These are phyloP conservation scores for Lepiota brunneoincarnata DNA, from an alignment of 768 basidiomycete genomes.

Conservation along the genomic window DNA sequence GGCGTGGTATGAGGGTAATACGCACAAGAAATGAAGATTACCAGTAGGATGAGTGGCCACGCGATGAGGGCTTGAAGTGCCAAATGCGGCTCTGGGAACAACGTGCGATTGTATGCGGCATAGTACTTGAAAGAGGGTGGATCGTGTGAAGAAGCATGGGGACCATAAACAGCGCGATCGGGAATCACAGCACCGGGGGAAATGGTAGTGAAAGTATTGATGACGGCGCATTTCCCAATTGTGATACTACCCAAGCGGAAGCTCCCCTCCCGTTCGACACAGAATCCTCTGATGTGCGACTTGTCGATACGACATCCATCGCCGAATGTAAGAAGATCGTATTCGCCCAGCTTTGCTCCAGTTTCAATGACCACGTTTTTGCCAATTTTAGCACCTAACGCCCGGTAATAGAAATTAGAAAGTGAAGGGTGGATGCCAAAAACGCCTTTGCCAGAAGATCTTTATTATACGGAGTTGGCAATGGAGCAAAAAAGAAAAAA, in stretches of 20 bases:
- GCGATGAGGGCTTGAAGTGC: slow-evolving; percentile 34
- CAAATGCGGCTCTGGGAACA: slow-evolving; percentile 27
- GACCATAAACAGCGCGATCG: slow-evolving; percentile 38
- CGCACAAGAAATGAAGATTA: slow-evolving; percentile 33
- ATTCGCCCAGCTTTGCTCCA: slow-evolving; percentile 36
- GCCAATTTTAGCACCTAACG: slow-evolving; percentile 44
- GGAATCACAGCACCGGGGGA: slow-evolving; percentile 37
- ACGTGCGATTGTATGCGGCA: slow-evolving; percentile 38
- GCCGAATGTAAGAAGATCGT: slow-evolving; percentile 38
- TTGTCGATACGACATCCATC: slow-evolving; percentile 43
- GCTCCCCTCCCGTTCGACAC: slow-evolving; percentile 43
- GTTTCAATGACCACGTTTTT: slow-evolving; percentile 37
- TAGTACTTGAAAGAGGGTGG: slow-evolving; percentile 31
- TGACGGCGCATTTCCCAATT: slow-evolving; percentile 33
- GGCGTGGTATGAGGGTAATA: background rate
- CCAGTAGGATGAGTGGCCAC: slow-evolving; percentile 35
- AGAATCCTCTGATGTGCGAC: slow-evolving; percentile 38
- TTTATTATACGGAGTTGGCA: slow-evolving; percentile 4
- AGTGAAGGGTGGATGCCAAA: slow-evolving; percentile 36
- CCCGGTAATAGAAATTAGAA: slow-evolving; percentile 39
- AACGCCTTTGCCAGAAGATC: slow-evolving; percentile 39
- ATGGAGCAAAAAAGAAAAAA: background rate
- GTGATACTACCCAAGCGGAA: slow-evolving; percentile 39
- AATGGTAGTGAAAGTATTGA: slow-evolving; percentile 43
- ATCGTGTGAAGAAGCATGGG: slow-evolving; percentile 44